A percentile compares a stretch with the other conserved stretches of the same genome.
Conservation (phyloP, 495 filamentous ascomycete genomes). For the Tuber borchii region DNA sequence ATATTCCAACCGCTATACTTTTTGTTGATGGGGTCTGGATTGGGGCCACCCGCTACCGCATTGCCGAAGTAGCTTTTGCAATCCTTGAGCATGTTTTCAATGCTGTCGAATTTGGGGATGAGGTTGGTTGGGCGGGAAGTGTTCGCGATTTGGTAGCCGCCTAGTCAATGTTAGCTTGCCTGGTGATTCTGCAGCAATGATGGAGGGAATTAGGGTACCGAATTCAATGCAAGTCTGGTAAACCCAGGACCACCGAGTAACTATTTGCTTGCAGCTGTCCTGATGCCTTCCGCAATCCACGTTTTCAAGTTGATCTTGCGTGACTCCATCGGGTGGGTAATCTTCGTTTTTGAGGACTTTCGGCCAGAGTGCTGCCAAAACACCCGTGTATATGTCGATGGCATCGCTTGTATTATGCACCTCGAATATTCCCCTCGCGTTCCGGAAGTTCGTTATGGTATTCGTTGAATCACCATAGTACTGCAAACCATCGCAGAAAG, state of each 20-base stretch:
- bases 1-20: conserved; percentile 37
- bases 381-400: conserved; percentile 4
- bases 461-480: not conserved
- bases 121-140: conserved; percentile 20
- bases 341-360: not conserved
- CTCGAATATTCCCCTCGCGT: conserved; percentile 13
- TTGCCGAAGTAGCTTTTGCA: conserved; percentile 21
- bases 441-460: not conserved
- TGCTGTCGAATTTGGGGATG: conserved; percentile 23
- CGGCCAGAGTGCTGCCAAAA: conserved; percentile 15
- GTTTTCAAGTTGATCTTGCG: not conserved
- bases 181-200: not conserved
- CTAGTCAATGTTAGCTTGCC: conserved; percentile 5
- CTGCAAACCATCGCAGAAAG: conserved; percentile 23
- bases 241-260: conserved; percentile 18
- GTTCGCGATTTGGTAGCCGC: conserved; percentile 22
- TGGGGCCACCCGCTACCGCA: conserved; percentile 22
- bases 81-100: conserved; percentile 19
- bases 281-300: not conserved
- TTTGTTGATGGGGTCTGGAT: conserved; percentile 20
- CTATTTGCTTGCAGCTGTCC: not conserved
- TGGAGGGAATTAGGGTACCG: not conserved
- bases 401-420: conserved; percentile 4
- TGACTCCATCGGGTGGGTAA: conserved; percentile 12
- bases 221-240: conserved; percentile 12